These are phyloP conservation scores for Nelumbo lutea DNA, from an alignment of 164 flowering plant genomes.

Conservation along the genomic window DNA sequence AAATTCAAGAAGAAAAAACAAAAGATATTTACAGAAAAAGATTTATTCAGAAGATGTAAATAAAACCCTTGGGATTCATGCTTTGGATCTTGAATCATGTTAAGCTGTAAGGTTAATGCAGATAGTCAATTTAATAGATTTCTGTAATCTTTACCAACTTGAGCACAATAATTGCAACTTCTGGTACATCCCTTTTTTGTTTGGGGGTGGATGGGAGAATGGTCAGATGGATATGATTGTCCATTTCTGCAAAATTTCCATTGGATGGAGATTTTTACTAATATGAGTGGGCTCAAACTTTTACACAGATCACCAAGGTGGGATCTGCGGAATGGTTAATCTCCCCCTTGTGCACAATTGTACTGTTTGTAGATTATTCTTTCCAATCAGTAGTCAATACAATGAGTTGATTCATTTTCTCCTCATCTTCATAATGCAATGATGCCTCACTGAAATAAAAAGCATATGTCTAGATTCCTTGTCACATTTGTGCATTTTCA, in stretches of 20 bases:
- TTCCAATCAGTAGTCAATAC: neutral
- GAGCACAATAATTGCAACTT: neutral
- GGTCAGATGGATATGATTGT: neutral
- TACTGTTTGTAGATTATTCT: neutral
- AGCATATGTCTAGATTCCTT: no score
- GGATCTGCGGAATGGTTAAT: neutral
- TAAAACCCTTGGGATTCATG: no score
- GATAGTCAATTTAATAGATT: neutral
- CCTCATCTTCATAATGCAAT: neutral
- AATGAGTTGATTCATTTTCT: neutral
- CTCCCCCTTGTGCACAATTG: neutral
- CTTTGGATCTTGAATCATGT: no score
- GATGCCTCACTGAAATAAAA: neutral
- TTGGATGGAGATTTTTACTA: neutral
- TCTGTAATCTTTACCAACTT: neutral
- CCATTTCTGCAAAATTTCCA: neutral
- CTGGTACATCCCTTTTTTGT: neutral
- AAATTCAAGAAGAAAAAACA: no score
- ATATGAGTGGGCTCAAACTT: neutral
- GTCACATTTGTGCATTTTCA: neutral
- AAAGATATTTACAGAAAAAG: no score
- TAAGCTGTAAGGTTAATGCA: no score
- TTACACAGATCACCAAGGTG: neutral
- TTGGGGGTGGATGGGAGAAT: no score
- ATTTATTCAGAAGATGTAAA: no score